Percentiles rank a stretch among this genome's conserved stretches.
These are phyloP conservation scores for Simplicillium sp. DNA, from an alignment of 2,329 filamentous ascomycete genomes.

Conservation along the genomic window DNA sequence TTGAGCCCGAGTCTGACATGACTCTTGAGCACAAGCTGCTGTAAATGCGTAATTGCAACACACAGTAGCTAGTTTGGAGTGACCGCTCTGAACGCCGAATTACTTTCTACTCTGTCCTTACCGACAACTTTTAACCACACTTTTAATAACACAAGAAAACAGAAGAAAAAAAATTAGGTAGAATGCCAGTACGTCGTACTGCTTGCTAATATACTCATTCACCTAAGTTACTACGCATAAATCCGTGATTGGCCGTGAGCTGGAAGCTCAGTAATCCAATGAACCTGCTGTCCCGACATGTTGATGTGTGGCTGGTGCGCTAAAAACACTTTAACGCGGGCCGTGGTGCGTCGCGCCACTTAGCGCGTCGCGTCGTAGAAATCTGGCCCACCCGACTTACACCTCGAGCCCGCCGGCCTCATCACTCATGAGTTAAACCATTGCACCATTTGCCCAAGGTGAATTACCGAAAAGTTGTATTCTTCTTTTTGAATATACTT, in stretches of 20 bases:
- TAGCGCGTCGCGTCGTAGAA: too few species aligned
- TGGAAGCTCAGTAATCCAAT: too few species aligned
- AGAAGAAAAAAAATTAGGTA: slow-evolving; percentile 4
- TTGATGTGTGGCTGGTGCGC: too few species aligned
- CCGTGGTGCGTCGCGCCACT: not conserved
- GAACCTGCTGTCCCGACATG: too few species aligned
- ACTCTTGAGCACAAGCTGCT: slow-evolving; percentile 98
- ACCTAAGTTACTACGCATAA: not conserved
- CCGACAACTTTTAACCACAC: not conserved
- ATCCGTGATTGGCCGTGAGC: too few species aligned
- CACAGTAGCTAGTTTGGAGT: not conserved
- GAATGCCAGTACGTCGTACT: slow-evolving; percentile 1
- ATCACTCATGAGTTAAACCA: too few species aligned
- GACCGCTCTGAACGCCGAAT: not conserved
- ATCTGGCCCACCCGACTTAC: too few species aligned
- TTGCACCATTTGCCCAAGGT: too few species aligned
- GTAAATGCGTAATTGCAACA: slow-evolving; percentile 26
- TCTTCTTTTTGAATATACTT: too few species aligned
- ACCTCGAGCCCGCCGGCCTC: too few species aligned
- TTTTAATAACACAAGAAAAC: not conserved
- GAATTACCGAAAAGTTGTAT: too few species aligned
- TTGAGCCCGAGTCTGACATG: slow-evolving; percentile 98
- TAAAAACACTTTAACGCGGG: slow-evolving; percentile 1
- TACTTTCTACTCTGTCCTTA: slow-evolving; percentile 1
- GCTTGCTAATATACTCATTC: slow-evolving; percentile 4